Evolutionary conservation across 2,329 filamentous ascomycete species (phyloP), one percentile per base, ranked within the genome.

Genomic region (Pseudogymnoascus sp.): DNA sequence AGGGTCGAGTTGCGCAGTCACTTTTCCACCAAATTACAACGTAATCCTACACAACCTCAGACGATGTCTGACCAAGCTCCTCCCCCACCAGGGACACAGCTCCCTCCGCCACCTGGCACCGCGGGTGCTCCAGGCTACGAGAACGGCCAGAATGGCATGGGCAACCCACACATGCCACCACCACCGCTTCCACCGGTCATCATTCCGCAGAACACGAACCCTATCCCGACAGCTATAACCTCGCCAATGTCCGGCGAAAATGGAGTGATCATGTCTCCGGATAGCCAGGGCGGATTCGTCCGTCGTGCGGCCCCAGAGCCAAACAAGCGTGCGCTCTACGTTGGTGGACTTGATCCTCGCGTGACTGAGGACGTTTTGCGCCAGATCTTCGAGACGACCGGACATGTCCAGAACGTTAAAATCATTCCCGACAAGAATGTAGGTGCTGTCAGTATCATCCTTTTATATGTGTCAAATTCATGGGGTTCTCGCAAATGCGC

Each of bases 361-460:
- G 93, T 97, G 65, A 97, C 93, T 33, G 93, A 97, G 77, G 93
- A 97, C 73, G 91, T 97, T 62, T 78, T 97, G 74, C 91, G 92
- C 72, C 93, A 97, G 76, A 97, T 97, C 70, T 99, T 99, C 72
- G 94, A 99, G 81, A 99, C 94, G 5, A 97, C 92, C 63, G 94
- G 94, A 62, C 94, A 99, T 77, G 94, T 99, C 66, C 89, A 96
- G 78, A 97, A 91, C 72, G 94, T 99, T 74, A 99, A 99, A 82
- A 97, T 99, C 73, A 99, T 99, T 74, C 94, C 94, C 60, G 94
- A 99, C 81, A 99, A 99, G 83, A 99, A 97, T 77, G 92, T 96
- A 79, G 84, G 91, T 85, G 71, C 72, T 64, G 72, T 74, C 69
- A 72, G 73, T 74, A 71, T 71, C 65, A 70, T 21, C 67, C 54